Evolutionary conservation across 2,329 filamentous ascomycete genomes (phyloP), one percentile per base, ranked within the genome.

Genomic region (Botrytis squamosa): DNA sequence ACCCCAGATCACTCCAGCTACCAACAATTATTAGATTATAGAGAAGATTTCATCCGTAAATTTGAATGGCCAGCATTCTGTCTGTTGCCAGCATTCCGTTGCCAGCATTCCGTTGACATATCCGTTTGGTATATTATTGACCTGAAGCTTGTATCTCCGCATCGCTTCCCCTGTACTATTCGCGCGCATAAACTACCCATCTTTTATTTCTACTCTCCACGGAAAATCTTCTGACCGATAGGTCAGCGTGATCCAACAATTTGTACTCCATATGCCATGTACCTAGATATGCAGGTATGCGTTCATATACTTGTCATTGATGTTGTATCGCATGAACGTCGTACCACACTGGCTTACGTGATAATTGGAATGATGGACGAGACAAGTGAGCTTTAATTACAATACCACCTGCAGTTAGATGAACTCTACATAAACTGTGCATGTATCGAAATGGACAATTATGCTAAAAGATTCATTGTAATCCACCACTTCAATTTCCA

Each of bases 381-480:
- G 18, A 20, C 29, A 10, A 25, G 29, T 69, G 52, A 18, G 14
- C n/a, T 57, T 18, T 57, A 25, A 22, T 68, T 49, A 33, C 36
- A 1, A 22, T 68, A 33, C 16, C 44, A 22, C 22, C 33, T 29
- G 18, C 42, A 16, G 29, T 36, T 9, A 22, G 20, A 22, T 6
- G 33, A 33, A 33, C 33, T 33, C n/a, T 44, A 20, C 10, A 46
- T 6, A 20, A 36, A 16, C 5, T 38, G 14, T n/a, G 44, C 8
- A 52, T 12, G 10, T 36, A 67, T 40, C 10, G 18, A 52, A 44
- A 57, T 42, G 6, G 40, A 42, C 29, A 33, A n/a, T 33, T 29
- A 42, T 57, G 42, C 38, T 49, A 55, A 29, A 49, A 20, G 6
- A 46, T 71, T 70, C 69, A 66, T 71, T 55, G 33, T 66, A 66